Evolutionary conservation across 2,329 filamentous ascomycete species (phyloP), one percentile per base, ranked within the genome.

Genomic region (Penicillium freii): DNA sequence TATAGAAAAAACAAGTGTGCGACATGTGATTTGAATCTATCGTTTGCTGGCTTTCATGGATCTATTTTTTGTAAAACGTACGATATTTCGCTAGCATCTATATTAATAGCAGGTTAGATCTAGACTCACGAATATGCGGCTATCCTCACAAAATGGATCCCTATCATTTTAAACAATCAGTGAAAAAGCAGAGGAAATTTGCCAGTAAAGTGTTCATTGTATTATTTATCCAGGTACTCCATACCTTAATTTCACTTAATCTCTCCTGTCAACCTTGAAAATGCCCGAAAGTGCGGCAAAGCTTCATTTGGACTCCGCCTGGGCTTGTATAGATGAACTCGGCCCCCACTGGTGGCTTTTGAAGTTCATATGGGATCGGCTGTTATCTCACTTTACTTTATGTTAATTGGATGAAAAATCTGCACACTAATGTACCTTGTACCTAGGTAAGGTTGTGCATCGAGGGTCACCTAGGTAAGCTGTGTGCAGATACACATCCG

Each of bases 291-390:
- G 19, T 31, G 23, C 38, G 38, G 25, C 25, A 55, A 27, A 43
- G 23, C 23, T 44, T 51, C 19, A 19, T 11, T 2, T 45, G 6
- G 17, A 23, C 10, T 27, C 39, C 38, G 38, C 23, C 31, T 19
- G 25, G 50, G 19, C 11, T 43, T 45, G 19, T 45, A 39, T 51
- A 46, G 47, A 56, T 51, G 47, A 44, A 50, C 44, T 36, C 6
- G n/a, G n/a, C 34, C 25, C 25, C 54, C 54, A 51, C 54, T 19
- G 11, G 25, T 38, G 42, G 19, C 36, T 27, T 21, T 7, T 15
- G 13, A 11, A 23, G 25, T 51, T 33, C n/a, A 44, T 50, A 50
- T 51, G 39, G 39, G 33, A 50, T 50, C 46, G 6, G 5, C 13
- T 8, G 6, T n/a, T 33, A 33, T 43, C 25, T 43, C 3, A 17